Evolutionary conservation across 2,329 filamentous ascomycete genomes (phyloP), one percentile per base, ranked within the genome.

Genomic region (Colletotrichum camelliae): DNA sequence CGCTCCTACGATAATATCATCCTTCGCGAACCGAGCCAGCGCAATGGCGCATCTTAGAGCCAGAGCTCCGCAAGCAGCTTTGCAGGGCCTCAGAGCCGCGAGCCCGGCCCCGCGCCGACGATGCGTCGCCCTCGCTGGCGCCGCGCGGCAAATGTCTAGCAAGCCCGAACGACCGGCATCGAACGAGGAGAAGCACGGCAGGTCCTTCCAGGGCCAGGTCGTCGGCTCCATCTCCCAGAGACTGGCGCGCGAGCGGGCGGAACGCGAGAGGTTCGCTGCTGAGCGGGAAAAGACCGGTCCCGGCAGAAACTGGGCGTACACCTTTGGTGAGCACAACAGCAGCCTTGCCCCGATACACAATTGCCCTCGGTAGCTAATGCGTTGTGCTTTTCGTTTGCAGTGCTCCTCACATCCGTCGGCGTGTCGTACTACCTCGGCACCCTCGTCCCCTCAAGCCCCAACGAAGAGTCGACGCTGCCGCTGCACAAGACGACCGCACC

Each of bases 341-440:
- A 52, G 43, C n/a, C 43, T 52, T 52, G 43, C 43, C 43, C 43
- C 10, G n/a, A 52, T 7, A 52, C 43, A 52, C 43, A 52, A 52
- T 12, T 21, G 43, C 3, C 43, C 12, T 52, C 43, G n/a, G 62
- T 33, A 57, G 48, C 73, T 77, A 70, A 79, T 70, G 21, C 55
- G 10, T 33, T 21, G 43, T 4, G 10, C n/a, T 52, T 37, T 29
- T 60, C 18, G 27, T 43, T 24, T 27, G 15, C 77, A 91, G 90
- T 90, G 79, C 85, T 92, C 77, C 81, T 92, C 64, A 87, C 87
- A 67, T 87, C 89, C 62, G 85, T 89, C 62, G 84, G 85, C 39
- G 84, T 87, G 73, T 88, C 89, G 75, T 94, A 92, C 83, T 92
- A 88, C 82, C 82, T 93, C 57, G 93, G 93, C 75, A 89, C 88